phyloP scores from a whole-genome alignment of 148 eudicot species.

The Beta vulgaris region DNA sequence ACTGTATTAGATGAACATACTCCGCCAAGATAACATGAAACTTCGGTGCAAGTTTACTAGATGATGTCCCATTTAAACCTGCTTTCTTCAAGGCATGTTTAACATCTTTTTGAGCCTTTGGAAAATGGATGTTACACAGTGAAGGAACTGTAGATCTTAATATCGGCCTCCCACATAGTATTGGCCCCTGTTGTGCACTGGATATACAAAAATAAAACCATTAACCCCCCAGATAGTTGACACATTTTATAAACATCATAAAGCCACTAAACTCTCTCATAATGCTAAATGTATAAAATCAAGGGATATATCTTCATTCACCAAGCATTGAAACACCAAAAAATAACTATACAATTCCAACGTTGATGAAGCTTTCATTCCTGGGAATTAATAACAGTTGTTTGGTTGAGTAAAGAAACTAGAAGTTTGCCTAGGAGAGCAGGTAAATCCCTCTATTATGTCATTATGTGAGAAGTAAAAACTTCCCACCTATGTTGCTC shows the following conservation, averaged over 20 bases:
- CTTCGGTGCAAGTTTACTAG: conserved; percentile 51
- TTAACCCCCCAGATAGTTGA: background rate
- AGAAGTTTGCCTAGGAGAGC: no score
- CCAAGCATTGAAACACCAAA: background rate
- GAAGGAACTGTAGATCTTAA: conserved; percentile 38
- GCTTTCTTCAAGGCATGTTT: conserved; percentile 49
- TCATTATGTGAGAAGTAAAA: no score
- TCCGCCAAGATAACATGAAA: conserved; percentile 49
- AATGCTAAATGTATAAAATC: background rate
- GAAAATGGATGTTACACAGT: conserved; percentile 42
- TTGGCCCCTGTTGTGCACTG: conserved; percentile 55
- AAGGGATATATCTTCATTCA: background rate
- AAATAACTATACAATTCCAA: no score
- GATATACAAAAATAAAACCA: conserved; percentile 11
- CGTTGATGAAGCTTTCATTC: no score
- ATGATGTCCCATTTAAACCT: conserved; percentile 43
- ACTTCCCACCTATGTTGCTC: no score
- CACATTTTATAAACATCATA: background rate
- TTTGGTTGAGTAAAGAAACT: no score
- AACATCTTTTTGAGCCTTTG: conserved; percentile 42
- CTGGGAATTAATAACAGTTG: no score
- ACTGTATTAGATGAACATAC: conserved; percentile 44
- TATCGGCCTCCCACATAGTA: conserved; percentile 56
- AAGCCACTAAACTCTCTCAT: background rate
- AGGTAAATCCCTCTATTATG: no score